Percentiles rank a stretch among this genome's conserved stretches.
Evolutionary conservation across 345 rosid genomes (phyloP).

Genomic region (Syzygium oleosum): DNA sequence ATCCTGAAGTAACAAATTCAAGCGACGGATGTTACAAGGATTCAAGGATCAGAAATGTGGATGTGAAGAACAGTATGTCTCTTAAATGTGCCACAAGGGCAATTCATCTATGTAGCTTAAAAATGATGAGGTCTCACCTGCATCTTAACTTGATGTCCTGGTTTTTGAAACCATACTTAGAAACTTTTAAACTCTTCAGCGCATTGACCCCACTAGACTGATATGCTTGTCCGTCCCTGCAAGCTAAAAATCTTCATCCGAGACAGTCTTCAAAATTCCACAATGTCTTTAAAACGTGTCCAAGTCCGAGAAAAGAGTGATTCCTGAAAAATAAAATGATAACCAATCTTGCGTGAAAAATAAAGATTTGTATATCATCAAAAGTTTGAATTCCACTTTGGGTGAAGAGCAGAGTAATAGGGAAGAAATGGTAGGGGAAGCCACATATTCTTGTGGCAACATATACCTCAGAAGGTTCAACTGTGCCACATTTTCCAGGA

Average conservation of each 20-base stretch:
- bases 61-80: constrained; percentile 9
- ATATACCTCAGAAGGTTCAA: background rate
- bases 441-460: background rate
- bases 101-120: constrained; percentile 33
- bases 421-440: background rate
- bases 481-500: background rate
- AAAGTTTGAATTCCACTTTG: constrained; percentile 6
- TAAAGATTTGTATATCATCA: constrained; percentile 9
- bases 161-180: background rate
- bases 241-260: no score
- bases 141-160: background rate
- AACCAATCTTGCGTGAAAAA: background rate
- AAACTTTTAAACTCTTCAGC: no score
- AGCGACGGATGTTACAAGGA: constrained; percentile 21
- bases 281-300: background rate
- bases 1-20: constrained; percentile 1
- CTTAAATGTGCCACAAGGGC: constrained; percentile 28
- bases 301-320: background rate
- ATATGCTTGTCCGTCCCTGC: background rate
- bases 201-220: no score
- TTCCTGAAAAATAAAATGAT: background rate
- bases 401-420: constrained; percentile 11
- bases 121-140: constrained; percentile 31
- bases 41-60: constrained; percentile 21
- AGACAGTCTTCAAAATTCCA: background rate